Evolutionary conservation across 2,329 filamentous ascomycete genomes (phyloP).

Genomic region (Colletotrichum simmondsii): DNA sequence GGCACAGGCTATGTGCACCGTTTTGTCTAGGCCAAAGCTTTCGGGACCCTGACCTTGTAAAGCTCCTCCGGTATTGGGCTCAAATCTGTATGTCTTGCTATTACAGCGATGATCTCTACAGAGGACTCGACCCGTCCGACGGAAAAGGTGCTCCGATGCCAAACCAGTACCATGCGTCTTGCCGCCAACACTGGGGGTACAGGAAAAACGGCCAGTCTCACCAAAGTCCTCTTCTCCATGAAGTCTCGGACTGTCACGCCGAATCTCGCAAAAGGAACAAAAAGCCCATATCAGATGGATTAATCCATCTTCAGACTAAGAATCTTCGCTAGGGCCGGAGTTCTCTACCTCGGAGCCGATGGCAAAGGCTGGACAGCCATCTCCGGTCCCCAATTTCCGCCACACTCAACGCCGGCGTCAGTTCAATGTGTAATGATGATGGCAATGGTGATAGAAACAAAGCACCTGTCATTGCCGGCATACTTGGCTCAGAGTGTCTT

Average conservation of each 20-base stretch:
- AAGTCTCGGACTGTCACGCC: background rate
- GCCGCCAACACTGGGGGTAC: background rate
- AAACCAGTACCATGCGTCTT: background rate
- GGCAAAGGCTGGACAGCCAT: background rate
- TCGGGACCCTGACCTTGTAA: background rate
- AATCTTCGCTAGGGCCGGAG: background rate
- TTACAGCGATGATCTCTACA: slow-evolving; percentile 8
- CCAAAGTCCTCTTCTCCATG: background rate
- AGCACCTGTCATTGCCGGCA: background rate
- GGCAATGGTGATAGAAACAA: background rate
- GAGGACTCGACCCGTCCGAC: background rate
- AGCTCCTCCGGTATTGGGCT: background rate
- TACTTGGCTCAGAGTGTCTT: background rate
- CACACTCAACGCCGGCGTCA: background rate
- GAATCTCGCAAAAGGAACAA: background rate
- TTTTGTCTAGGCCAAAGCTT: background rate
- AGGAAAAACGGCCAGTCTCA: background rate
- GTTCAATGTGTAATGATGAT: background rate
- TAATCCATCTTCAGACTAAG: background rate
- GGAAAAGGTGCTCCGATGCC: background rate
- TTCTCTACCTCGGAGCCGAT: background rate
- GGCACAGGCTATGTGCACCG: background rate
- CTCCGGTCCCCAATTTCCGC: background rate
- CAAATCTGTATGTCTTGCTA: slow-evolving; percentile 6
- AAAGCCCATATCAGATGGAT: background rate